Base-by-base conservation (phyloP, 768 basidiomycete genomes). In the Tremella mesenterica region DNA sequence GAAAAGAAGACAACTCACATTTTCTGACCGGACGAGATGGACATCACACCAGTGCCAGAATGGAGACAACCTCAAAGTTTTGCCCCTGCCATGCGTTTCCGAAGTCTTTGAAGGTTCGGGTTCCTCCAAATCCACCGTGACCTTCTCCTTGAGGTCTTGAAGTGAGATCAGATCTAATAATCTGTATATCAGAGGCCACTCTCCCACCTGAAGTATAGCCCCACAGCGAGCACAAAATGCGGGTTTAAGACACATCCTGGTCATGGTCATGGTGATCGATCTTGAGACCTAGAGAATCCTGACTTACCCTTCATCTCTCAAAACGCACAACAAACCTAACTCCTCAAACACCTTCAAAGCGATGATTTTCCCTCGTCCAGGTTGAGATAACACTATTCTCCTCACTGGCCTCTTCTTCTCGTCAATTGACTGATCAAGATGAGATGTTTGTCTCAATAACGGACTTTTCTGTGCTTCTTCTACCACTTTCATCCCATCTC, bases 261-360 rank as follows among this genome's bases (percentile, higher is more conserved):
- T 48, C 10, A 29, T n/a, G 47, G 4, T 7, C 47, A 6, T 7
- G 27, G 10, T 30, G 47, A 48, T 31, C 4, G 4, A 6, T 27
- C 27, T 5, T 27, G 28, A 26, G 20, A 23, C 30, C 2, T 27
- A n/a, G n/a, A n/a, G 28, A 48, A 44, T 18, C 27, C 20, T 1
- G 5, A 61, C 63, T 50, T 31, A 66, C 68, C 68, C 65, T 25
- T 51, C 53, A 41, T 66, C 65, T 23, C 68, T 38, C 38, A 70
- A 29, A 7, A 70, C 51, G 5, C 49, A 29, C 18, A 66, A 41
- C 5, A 54, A 21, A 12, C 52, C 52, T 8, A 53, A 12, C 1
- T 55, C 59, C 39, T 64, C 56, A 16, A 61, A 43, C 13, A 60
- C 63, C 29, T 52, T 53, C 30, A 70, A 7, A 8, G 25, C 27